These are phyloP conservation scores for Suhomyces sp. DNA, from an alignment of 805 yeast genomes.

Conservation along the genomic window DNA sequence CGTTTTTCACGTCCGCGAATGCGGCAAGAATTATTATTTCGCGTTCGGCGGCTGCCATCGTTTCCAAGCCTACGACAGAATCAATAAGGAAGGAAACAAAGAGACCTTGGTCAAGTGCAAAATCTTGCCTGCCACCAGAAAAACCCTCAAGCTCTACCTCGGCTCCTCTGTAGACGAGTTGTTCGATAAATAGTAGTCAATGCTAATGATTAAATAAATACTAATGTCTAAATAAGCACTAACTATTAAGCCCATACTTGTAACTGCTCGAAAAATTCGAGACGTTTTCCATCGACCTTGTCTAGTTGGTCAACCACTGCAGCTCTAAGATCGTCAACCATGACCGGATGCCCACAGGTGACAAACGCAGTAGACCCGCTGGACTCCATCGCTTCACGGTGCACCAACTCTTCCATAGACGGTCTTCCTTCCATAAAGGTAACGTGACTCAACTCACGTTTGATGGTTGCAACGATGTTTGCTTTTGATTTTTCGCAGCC, in stretches of 20 bases:
- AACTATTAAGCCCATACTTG: slow-evolving; percentile 56
- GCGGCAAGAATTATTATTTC: slow-evolving; percentile 62
- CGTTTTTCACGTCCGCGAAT: slow-evolving; percentile 62
- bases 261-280: slow-evolving; percentile 72
- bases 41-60: slow-evolving; percentile 93
- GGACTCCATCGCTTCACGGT: slow-evolving; percentile 8
- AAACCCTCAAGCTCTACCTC: slow-evolving; percentile 63
- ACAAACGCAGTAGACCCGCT: slow-evolving; percentile 20
- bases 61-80: slow-evolving; percentile 76
- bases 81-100: slow-evolving; percentile 24
- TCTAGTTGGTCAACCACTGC: slow-evolving; percentile 43
- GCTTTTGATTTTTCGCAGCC: background rate
- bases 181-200: slow-evolving; percentile 22
- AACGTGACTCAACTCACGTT: slow-evolving; percentile 23
- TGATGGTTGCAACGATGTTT: slow-evolving; percentile 3
- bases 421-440: slow-evolving; percentile 37
- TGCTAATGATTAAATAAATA: background rate
- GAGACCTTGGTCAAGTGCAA: slow-evolving; percentile 61
- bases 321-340: slow-evolving; percentile 56
- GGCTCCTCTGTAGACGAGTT: slow-evolving; percentile 63
- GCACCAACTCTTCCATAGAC: slow-evolving; percentile 6
- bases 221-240: background rate
- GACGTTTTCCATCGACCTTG: slow-evolving; percentile 37
- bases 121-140: slow-evolving; percentile 70
- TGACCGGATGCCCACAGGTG: slow-evolving; percentile 34